Conservation (phyloP, 2,329 filamentous ascomycete genomes). For the Tolypocladium endophyticum region DNA sequence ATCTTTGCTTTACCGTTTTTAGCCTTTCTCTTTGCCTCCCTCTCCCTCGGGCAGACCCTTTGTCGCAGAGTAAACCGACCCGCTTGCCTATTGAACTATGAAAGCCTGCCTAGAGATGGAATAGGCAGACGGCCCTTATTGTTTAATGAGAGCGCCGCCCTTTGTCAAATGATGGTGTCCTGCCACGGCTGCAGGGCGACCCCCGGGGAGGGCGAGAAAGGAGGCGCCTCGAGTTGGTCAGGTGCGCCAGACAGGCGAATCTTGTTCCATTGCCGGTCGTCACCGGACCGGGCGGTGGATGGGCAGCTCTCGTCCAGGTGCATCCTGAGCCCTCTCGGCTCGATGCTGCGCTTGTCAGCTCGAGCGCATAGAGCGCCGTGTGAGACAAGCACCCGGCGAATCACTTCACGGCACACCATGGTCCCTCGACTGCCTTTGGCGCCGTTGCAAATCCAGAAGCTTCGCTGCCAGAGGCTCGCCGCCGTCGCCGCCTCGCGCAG, state of each 20-base stretch:
- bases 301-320: background rate
- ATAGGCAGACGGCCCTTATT: background rate
- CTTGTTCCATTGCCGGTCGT: background rate
- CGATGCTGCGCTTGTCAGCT: background rate
- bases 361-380: background rate
- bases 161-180: background rate
- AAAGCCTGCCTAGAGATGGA: background rate
- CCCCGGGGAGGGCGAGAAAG: background rate
- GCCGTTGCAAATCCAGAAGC: no score
- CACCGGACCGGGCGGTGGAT: background rate
- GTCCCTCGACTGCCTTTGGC: background rate
- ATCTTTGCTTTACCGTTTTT: background rate
- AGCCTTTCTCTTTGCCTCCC: background rate
- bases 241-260: background rate
- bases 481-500: background rate
- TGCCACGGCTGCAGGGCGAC: conserved; percentile 1
- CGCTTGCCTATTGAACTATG: background rate
- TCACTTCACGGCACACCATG: background rate
- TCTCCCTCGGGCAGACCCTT: background rate
- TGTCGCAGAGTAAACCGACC: background rate
- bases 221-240: background rate
- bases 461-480: no score
- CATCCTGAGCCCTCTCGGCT: background rate
- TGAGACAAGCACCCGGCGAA: background rate
- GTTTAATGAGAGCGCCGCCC: background rate